Evolutionary conservation across 352 stramenopile genomes (phyloP).

Genomic region (Pythium aristosporum): DNA sequence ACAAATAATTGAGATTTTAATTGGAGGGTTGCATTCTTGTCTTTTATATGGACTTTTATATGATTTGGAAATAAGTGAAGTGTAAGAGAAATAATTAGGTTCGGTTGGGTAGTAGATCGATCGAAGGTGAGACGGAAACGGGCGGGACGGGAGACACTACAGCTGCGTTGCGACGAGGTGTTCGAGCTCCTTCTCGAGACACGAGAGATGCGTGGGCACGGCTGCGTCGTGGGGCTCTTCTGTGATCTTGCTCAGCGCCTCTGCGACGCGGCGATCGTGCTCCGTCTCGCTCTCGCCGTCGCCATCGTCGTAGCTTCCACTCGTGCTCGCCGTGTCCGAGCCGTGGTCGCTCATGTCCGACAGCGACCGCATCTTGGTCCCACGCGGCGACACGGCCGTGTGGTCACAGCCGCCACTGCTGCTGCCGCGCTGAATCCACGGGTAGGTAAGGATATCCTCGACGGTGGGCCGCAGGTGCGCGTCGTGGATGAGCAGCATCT

Average conservation of each 20-base stretch:
- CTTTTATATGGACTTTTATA: constrained; percentile 3
- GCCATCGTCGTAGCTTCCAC: constrained; percentile 44
- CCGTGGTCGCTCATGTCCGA: constrained; percentile 35
- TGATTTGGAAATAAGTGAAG: background rate
- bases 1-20: constrained; percentile 1
- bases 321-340: constrained; percentile 56
- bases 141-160: background rate
- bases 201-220: constrained; percentile 34
- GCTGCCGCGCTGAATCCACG: constrained; percentile 44
- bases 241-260: constrained; percentile 20
- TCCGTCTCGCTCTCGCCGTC: background rate
- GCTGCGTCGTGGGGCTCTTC: constrained; percentile 21
- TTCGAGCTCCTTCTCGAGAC: constrained; percentile 42
- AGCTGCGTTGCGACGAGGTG: constrained; percentile 18
- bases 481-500: constrained; percentile 64
- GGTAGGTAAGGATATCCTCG: constrained; percentile 56
- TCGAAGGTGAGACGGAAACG: no score
- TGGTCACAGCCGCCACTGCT: background rate
- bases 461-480: constrained; percentile 55
- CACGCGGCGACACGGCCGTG: background rate
- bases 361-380: constrained; percentile 33
- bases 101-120: background rate
- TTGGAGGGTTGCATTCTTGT: background rate
- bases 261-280: background rate
- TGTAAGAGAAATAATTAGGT: constrained; percentile 16